A percentile compares a stretch with the other conserved stretches of the same genome.
phyloP scores from a whole-genome alignment of 352 stramenopile genomes.

The Phytophthora sp. region DNA sequence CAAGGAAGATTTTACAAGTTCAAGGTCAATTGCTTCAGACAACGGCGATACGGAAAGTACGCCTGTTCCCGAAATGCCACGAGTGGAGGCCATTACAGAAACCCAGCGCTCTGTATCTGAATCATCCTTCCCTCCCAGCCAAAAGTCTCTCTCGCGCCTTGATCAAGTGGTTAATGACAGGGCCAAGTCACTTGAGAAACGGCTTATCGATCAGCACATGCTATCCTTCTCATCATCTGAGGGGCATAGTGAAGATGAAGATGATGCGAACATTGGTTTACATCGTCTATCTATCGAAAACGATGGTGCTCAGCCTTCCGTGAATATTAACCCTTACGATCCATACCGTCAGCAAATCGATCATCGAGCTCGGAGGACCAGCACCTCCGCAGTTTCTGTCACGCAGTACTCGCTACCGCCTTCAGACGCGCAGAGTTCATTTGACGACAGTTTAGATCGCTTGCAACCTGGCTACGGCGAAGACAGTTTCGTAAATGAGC shows the following conservation, averaged over 20 bases:
- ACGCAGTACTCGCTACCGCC: slow-evolving; percentile 65
- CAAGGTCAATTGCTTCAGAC: not conserved
- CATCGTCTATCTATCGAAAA: slow-evolving; percentile 3
- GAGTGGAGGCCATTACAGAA: not conserved
- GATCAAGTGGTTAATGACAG: slow-evolving; percentile 22
- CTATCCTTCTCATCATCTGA: slow-evolving; percentile 34
- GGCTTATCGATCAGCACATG: slow-evolving; percentile 30
- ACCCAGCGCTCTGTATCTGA: slow-evolving; percentile 11
- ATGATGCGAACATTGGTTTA: not conserved
- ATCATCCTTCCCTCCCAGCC: slow-evolving; percentile 26
- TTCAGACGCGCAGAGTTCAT: slow-evolving; percentile 68
- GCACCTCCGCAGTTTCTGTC: slow-evolving; percentile 33
- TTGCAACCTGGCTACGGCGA: slow-evolving; percentile 20
- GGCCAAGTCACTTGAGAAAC: slow-evolving; percentile 17
- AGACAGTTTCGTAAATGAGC: slow-evolving; percentile 60
- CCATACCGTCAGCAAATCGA: slow-evolving; percentile 33
- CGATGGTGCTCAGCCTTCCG: not conserved
- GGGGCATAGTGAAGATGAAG: slow-evolving; percentile 8
- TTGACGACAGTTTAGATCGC: slow-evolving; percentile 52
- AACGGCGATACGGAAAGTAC: too few relatives aligned
- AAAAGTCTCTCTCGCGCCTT: slow-evolving; percentile 23
- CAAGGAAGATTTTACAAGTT: not conserved
- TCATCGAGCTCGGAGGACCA: slow-evolving; percentile 31
- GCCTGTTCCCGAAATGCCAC: too few relatives aligned
- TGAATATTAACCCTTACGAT: slow-evolving; percentile 13